Evolutionary conservation across 441 rosid species (phyloP).

Genomic region (Hura crepitans): DNA sequence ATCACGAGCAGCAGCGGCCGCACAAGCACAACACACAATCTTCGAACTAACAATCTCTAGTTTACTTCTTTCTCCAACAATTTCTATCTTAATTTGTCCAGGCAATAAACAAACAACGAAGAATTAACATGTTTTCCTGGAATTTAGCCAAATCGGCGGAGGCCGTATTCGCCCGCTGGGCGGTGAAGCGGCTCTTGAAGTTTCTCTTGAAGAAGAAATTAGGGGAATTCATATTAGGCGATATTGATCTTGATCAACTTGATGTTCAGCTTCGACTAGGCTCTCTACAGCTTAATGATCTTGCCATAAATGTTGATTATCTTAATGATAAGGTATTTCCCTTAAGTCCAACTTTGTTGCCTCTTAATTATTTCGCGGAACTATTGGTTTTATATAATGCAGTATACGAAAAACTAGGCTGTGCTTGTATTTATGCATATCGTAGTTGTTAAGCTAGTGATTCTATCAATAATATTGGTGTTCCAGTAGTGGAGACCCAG

Average conservation of each 20-base stretch:
- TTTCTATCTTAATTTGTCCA: neutral
- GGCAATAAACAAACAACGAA: neutral
- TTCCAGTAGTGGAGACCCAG: too few species aligned
- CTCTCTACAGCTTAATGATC: constrained; percentile 69
- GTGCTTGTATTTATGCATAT: neutral
- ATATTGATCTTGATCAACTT: constrained; percentile 90
- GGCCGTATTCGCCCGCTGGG: constrained; percentile 77
- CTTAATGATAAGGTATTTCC: constrained; percentile 61
- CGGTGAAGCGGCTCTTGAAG: constrained; percentile 79
- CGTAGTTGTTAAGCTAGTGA: neutral
- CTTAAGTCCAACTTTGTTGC: neutral
- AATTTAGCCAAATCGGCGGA: constrained; percentile 77
- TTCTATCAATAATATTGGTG: neutral
- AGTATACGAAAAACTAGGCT: neutral
- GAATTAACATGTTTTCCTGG: constrained; percentile 63
- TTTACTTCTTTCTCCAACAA: neutral
- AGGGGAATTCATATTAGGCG: constrained; percentile 79
- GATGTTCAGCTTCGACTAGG: constrained; percentile 89
- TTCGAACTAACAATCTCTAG: constrained; percentile 10
- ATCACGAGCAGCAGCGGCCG: constrained; percentile 45
- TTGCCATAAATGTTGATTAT: constrained; percentile 85
- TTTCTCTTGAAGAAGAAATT: constrained; percentile 89
- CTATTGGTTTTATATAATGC: neutral
- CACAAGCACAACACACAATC: neutral
- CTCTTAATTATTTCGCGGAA: neutral